Evolutionary conservation across 352 stramenopile species (phyloP).

Genomic region (Globisporangium paroecandrum): DNA sequence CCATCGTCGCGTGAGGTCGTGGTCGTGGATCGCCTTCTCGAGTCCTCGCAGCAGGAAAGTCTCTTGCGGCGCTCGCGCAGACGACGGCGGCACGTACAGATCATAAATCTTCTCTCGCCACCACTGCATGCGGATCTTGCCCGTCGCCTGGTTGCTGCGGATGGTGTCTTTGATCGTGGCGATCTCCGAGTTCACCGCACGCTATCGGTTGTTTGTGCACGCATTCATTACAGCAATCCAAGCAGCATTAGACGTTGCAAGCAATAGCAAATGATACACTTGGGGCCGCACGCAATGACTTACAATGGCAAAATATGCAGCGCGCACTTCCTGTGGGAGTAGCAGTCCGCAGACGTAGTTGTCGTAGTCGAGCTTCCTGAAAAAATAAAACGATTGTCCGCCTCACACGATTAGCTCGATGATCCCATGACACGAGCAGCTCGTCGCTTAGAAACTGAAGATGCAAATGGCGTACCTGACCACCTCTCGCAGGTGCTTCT

Average conservation of each 20-base stretch:
- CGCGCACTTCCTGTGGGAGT: slow-evolving; percentile 55
- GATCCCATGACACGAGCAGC: neutral
- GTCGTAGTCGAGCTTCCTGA: slow-evolving; percentile 85
- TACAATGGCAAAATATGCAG: slow-evolving; percentile 82
- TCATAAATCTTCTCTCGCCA: slow-evolving; percentile 85
- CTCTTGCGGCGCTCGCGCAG: slow-evolving; percentile 24
- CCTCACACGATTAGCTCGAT: slow-evolving; percentile 1
- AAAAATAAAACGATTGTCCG: neutral
- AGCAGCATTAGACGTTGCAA: neutral
- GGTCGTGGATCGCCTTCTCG: slow-evolving; percentile 53
- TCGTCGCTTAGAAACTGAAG: neutral
- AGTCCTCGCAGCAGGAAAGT: slow-evolving; percentile 75
- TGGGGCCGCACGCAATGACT: neutral
- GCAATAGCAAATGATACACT: neutral
- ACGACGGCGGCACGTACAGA: slow-evolving; percentile 40
- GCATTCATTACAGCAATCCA: neutral
- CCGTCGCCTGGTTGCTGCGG: slow-evolving; percentile 78
- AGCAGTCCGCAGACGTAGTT: slow-evolving; percentile 76
- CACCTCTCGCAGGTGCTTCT: slow-evolving; percentile 12
- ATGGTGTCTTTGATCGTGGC: slow-evolving; percentile 87
- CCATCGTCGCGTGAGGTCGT: slow-evolving; percentile 85
- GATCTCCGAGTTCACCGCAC: slow-evolving; percentile 89
- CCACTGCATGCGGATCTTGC: slow-evolving; percentile 92
- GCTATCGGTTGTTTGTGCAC: slow-evolving; percentile 27
- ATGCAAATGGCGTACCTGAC: slow-evolving; percentile 7